A percentile compares a stretch with the other conserved stretches of the same genome.
Evolutionary conservation across 2,329 filamentous ascomycete species (phyloP).

Genomic region (Paraphoma chrysanthemicola): DNA sequence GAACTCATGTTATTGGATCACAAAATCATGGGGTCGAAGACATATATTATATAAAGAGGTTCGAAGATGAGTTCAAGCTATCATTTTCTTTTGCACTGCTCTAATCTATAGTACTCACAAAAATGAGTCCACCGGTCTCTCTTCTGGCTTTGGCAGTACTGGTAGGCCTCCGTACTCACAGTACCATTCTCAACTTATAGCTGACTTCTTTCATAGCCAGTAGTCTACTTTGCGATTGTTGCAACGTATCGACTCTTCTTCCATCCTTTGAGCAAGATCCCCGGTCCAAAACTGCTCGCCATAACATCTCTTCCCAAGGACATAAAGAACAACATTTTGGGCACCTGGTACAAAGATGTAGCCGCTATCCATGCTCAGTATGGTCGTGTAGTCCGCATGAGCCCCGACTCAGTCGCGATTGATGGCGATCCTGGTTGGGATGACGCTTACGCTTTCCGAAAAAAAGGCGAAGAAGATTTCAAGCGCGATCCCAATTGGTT

Average conservation of each 20-base stretch:
- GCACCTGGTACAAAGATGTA: conserved; percentile 14
- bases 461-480: neutral
- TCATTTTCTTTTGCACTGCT: no score
- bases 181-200: no score
- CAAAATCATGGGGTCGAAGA: no score
- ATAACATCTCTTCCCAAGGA: conserved; percentile 33
- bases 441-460: conserved; percentile 1
- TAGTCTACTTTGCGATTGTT: no score
- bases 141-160: no score
- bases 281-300: conserved; percentile 45
- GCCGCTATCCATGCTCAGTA: conserved; percentile 34
- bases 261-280: conserved; percentile 48
- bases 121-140: no score
- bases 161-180: no score
- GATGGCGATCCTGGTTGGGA: conserved; percentile 19
- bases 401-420: conserved; percentile 45
- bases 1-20: no score
- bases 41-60: no score
- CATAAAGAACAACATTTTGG: conserved; percentile 11
- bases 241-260: conserved; percentile 18
- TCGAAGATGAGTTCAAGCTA: no score
- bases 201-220: no score
- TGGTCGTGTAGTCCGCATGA: conserved; percentile 43
- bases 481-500: conserved; percentile 1
- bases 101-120: no score